phyloP scores from a whole-genome alignment of 495 filamentous ascomycete species.

The Halenospora varia region DNA sequence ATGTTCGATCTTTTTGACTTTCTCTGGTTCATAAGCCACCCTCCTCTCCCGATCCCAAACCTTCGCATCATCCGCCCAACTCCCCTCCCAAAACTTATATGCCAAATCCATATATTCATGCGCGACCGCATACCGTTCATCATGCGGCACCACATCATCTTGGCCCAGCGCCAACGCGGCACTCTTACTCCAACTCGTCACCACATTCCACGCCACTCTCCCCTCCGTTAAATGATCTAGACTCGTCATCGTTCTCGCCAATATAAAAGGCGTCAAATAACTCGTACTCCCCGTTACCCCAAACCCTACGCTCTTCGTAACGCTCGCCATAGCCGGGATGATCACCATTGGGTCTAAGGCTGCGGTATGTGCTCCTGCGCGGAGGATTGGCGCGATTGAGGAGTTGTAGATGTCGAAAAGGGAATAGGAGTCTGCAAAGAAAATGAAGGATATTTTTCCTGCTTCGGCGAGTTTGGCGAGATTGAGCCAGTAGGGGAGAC shows the following conservation, averaged over 20 bases:
- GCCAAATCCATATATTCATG: constrained; percentile 58
- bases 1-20: constrained; percentile 56
- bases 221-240: constrained; percentile 51
- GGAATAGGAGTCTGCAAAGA: constrained; percentile 5
- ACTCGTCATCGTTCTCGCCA: constrained; percentile 46
- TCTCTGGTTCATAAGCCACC: constrained; percentile 48
- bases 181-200: constrained; percentile 55
- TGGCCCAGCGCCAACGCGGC: constrained; percentile 55
- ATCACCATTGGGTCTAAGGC: background rate
- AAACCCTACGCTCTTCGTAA: constrained; percentile 35
- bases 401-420: background rate
- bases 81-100: constrained; percentile 56
- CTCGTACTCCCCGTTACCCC: constrained; percentile 43
- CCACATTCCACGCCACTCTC: constrained; percentile 52
- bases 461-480: constrained; percentile 5
- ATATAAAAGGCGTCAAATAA: constrained; percentile 43
- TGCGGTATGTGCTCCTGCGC: background rate
- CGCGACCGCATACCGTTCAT: constrained; percentile 54
- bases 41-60: constrained; percentile 43
- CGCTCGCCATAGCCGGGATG: constrained; percentile 9
- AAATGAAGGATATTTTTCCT: constrained; percentile 6
- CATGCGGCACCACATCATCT: constrained; percentile 53
- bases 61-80: constrained; percentile 53
- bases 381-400: background rate
- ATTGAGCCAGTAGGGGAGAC: background rate